Percentiles rank a stretch among this genome's conserved stretches.
phyloP scores from a whole-genome alignment of 176 grass and related monocot genomes.

The Musa beccarii region DNA sequence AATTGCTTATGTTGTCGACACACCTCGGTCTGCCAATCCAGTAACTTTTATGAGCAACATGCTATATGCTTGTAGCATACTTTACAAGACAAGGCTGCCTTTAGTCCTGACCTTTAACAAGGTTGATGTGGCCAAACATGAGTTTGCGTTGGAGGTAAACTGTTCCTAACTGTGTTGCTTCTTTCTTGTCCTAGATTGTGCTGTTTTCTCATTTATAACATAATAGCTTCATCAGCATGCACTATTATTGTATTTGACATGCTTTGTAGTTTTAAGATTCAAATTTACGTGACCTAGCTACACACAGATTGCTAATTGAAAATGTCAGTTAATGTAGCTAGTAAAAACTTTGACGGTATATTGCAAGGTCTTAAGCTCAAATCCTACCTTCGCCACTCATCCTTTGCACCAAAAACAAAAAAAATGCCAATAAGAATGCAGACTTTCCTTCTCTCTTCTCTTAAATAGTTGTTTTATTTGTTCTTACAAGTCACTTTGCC shows the following conservation, averaged over 20 bases:
- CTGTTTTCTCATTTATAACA: not conserved
- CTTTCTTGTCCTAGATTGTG: not conserved
- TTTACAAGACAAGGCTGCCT: constrained; percentile 86
- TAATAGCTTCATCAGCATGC: not conserved
- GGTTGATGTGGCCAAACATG: constrained; percentile 79
- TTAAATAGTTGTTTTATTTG: not conserved
- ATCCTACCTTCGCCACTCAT: too few species aligned
- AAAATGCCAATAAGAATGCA: too few species aligned
- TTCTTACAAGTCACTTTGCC: not conserved
- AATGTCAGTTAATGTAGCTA: too few species aligned
- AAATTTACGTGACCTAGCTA: not conserved
- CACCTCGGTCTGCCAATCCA: constrained; percentile 73
- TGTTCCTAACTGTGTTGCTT: not conserved
- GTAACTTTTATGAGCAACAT: constrained; percentile 97
- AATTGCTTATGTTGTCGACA: constrained; percentile 82
- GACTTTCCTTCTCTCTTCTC: not conserved
- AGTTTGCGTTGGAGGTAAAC: constrained; percentile 68
- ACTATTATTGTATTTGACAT: not conserved
- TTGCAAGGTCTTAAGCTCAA: too few species aligned
- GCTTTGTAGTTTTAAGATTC: not conserved
- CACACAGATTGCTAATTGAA: too few species aligned
- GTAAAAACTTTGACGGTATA: too few species aligned
- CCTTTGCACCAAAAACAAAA: too few species aligned
- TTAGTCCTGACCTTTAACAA: constrained; percentile 86
- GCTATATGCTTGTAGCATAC: constrained; percentile 93